A percentile compares a stretch with the other conserved stretches of the same genome.
These are phyloP conservation scores for Xanthoceras sorbifolium DNA, from an alignment of 345 rosid genomes.

Conservation along the genomic window DNA sequence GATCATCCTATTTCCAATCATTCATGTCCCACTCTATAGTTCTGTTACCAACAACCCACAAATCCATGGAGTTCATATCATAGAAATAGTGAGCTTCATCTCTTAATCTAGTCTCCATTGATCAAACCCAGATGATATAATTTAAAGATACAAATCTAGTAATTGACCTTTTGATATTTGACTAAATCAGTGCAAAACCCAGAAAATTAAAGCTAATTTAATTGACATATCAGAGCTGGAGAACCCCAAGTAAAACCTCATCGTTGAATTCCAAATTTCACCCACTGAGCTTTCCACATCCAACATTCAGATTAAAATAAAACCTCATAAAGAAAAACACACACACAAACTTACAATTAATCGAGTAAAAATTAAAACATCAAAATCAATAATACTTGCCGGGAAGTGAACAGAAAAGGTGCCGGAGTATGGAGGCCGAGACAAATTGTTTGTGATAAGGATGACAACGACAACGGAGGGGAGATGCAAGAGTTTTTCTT, in stretches of 20 bases:
- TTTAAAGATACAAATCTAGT: conserved; percentile 25
- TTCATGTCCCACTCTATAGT: conserved; percentile 86
- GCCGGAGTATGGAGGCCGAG: conserved; percentile 26
- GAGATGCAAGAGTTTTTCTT: too few relatives aligned
- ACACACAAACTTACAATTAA: too few relatives aligned
- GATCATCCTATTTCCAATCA: conserved; percentile 99
- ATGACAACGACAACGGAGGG: too few relatives aligned
- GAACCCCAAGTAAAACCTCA: conserved; percentile 14
- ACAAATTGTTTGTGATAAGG: not conserved
- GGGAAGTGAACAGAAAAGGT: conserved; percentile 1
- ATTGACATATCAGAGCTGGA: conserved; percentile 43
- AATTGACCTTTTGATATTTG: conserved; percentile 21
- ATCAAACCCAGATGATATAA: conserved; percentile 24
- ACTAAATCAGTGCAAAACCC: conserved; percentile 7
- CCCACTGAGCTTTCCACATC: conserved; percentile 13
- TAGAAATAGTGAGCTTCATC: conserved; percentile 60
- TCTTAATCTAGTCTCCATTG: conserved; percentile 83
- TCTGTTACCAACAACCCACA: conserved; percentile 62
- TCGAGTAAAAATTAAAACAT: not conserved
- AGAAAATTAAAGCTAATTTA: conserved; percentile 21
- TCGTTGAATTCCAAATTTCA: conserved; percentile 13
- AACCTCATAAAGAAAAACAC: not conserved
- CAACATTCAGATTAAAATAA: conserved; percentile 7
- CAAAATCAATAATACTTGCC: conserved; percentile 21
- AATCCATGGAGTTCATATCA: conserved; percentile 44